phyloP scores from a whole-genome alignment of 179 eudicot species.

The Kewa caespitosa region DNA sequence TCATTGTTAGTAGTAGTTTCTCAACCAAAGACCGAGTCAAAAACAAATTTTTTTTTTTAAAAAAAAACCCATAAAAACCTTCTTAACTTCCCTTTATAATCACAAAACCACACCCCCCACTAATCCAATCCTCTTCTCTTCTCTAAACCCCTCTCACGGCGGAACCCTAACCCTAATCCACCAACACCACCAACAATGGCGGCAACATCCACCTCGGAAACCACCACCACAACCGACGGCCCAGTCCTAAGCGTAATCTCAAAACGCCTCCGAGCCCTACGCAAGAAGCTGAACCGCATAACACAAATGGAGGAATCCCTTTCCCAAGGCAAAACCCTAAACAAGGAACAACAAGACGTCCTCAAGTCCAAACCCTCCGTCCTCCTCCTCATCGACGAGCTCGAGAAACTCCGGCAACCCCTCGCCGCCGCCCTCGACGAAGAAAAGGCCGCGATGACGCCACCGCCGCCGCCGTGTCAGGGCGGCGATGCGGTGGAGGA shows the following conservation, averaged over 20 bases:
- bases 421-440: slow-evolving; percentile 58
- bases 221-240: slow-evolving; percentile 46
- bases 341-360: slow-evolving; percentile 74
- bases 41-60: too few species aligned
- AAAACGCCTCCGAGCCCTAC: slow-evolving; percentile 80
- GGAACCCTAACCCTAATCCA: background rate
- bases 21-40: too few species aligned
- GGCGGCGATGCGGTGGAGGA: slow-evolving; percentile 38
- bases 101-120: background rate
- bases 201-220: slow-evolving; percentile 38
- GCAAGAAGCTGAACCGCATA: slow-evolving; percentile 75
- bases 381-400: slow-evolving; percentile 61
- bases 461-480: background rate
- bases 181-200: slow-evolving; percentile 32
- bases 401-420: slow-evolving; percentile 73
- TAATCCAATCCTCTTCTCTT: background rate
- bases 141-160: background rate
- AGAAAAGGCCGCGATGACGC: slow-evolving; percentile 52
- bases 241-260: slow-evolving; percentile 68
- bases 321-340: slow-evolving; percentile 61
- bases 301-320: slow-evolving; percentile 67
- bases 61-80: too few species aligned
- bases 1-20: too few species aligned
- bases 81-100: background rate
- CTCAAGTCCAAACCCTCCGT: slow-evolving; percentile 61